Percentiles rank a stretch among this genome's conserved stretches.
Evolutionary conservation across 1,139 yeast genomes (phyloP).

Genomic region (Kurtzmaniella quercitrusa): DNA sequence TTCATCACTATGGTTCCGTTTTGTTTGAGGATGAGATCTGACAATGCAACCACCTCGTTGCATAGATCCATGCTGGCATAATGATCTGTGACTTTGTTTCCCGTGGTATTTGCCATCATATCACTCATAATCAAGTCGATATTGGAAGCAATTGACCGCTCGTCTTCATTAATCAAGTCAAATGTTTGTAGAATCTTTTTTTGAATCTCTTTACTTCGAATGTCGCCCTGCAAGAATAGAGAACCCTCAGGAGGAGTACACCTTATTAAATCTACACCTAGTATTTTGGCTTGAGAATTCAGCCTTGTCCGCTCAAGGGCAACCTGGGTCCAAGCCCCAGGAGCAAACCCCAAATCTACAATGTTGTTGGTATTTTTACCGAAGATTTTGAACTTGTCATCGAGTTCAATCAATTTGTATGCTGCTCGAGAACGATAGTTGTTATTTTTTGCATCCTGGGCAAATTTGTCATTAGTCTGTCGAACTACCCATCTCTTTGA

Average conservation of each 20-base stretch:
- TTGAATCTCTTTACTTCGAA: conserved; percentile 32
- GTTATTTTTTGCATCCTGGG: conserved; percentile 59
- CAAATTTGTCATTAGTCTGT: conserved; percentile 58
- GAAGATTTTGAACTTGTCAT: conserved; percentile 60
- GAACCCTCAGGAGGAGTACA: conserved; percentile 40
- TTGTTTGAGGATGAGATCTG: conserved; percentile 22
- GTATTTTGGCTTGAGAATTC: conserved; percentile 15
- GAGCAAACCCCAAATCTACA: conserved; percentile 64
- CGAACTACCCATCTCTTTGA: conserved; percentile 74
- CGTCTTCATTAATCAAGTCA: not conserved
- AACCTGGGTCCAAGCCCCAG: conserved; percentile 50
- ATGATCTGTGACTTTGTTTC: conserved; percentile 40
- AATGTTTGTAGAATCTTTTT: conserved; percentile 21
- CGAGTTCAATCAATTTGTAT: conserved; percentile 70
- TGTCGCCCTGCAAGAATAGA: conserved; percentile 39
- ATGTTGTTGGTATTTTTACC: conserved; percentile 47
- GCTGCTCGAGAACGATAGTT: conserved; percentile 86
- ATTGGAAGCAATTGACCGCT: conserved; percentile 7
- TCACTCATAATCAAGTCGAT: conserved; percentile 40
- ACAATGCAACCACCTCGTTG: conserved; percentile 31
- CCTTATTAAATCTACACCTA: conserved; percentile 41
- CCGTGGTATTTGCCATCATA: conserved; percentile 48
- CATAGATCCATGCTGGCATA: conserved; percentile 44
- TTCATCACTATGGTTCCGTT: conserved; percentile 40
- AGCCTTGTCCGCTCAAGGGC: conserved; percentile 24